Conservation (phyloP, 371 early-diverging fungal species). For the Rhizopus sp. region DNA sequence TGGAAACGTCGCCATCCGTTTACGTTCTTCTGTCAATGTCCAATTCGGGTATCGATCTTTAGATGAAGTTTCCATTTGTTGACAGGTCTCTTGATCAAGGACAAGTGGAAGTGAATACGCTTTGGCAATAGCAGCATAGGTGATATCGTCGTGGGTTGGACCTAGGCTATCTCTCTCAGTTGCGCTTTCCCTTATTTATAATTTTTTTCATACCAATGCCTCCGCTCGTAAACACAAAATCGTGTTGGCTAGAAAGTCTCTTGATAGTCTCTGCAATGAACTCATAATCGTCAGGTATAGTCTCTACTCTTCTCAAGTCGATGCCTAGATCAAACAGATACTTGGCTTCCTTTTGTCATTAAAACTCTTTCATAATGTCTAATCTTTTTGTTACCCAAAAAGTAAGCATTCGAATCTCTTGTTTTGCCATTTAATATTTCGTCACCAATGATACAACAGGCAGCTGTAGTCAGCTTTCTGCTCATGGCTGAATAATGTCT, state of each 20-base stretch:
- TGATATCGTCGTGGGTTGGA: conserved; percentile 76
- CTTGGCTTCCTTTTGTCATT: conserved; percentile 37
- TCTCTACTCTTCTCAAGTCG: conserved; percentile 60
- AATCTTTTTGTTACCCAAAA: conserved; percentile 38
- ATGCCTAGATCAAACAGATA: conserved; percentile 64
- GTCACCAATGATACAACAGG: conserved; percentile 60
- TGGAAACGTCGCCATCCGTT: conserved; percentile 75
- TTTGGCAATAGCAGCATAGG: conserved; percentile 66
- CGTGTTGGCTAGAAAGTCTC: conserved; percentile 51
- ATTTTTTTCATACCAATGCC: conserved; percentile 55
- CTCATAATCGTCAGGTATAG: conserved; percentile 57
- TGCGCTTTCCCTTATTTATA: background rate
- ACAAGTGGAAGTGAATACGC: conserved; percentile 55
- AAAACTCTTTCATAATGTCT: background rate
- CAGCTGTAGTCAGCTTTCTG: conserved; percentile 22
- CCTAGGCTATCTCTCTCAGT: conserved; percentile 21
- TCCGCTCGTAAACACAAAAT: conserved; percentile 73
- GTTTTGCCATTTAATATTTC: conserved; percentile 79
- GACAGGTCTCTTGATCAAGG: conserved; percentile 59
- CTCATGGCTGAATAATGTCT: conserved; percentile 4
- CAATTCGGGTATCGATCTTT: conserved; percentile 23
- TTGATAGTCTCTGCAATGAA: conserved; percentile 58
- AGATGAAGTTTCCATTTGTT: conserved; percentile 48
- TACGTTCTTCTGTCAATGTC: conserved; percentile 49
- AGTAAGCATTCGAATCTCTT: conserved; percentile 66